Evolutionary conservation across 805 yeast genomes (phyloP), one percentile per base, ranked within the genome.

Genomic region (Wickerhamiella parazyma): DNA sequence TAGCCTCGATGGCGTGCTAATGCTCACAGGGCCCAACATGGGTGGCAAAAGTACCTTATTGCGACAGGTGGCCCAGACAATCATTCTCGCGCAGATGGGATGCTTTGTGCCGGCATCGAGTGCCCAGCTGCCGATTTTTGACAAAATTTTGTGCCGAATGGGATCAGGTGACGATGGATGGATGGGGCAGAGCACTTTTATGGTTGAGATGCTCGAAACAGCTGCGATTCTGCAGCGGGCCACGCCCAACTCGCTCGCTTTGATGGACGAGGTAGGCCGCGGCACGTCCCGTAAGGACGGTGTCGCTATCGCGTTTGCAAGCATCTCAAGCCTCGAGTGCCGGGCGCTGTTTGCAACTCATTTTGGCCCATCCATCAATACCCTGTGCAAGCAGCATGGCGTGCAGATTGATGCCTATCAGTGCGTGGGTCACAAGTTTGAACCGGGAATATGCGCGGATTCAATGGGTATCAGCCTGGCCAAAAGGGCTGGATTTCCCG

Each of bases 171-270:
- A 86, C 61, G 84, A 84, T 53, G 69, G 86, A 20, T 73, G 73
- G 47, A 71, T 75, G 39, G 86, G 86, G 33, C 74, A 79, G 54
- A 80, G 91, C 14, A 85, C 95, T 0, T 86, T 86, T 55, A 83
- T 85, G 94, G 83, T 81, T 11, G 95, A 86, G 54, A 85, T 86
- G 95, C 68, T 78, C 33, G 95, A 86, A 56, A 80, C 94, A 2
- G 73, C 84, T 2, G 63, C 68, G 36, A 83, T 86, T 29, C 58
- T 86, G 31, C 65, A 71, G 26, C 71, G 75, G 38, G 79, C 93
- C 6, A 78, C 91, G 0, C 52, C 64, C 0, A 64, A 70, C 33
- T 83, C 95, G 0, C 61, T 86, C 48, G 81, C 87, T 0, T 76
- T 86, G 18, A 66, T 86, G 45, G 95, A 86, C 60, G 95, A 86